Evolutionary conservation across 768 basidiomycete species (phyloP), one percentile per base, ranked within the genome.

Genomic region (Leccinum fibrillosum): DNA sequence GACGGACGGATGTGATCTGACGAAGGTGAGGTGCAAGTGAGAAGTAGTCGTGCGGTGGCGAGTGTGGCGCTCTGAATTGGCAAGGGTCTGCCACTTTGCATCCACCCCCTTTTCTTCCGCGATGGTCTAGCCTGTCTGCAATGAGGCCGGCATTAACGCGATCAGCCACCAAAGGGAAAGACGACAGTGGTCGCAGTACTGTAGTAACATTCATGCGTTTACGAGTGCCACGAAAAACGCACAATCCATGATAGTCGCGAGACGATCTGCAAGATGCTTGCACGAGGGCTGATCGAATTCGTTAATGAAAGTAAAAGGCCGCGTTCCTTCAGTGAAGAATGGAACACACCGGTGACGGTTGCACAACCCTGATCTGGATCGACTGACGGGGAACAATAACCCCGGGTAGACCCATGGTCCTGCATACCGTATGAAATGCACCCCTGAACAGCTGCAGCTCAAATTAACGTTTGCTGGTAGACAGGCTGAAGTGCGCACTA

Each of bases 1-100:
- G 69, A 62, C 42, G 45, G 57, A 59, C 21, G 58, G 61, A 44
- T 26, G 13, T 15, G 25, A 64, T 51, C 61, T 25, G 62, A 66
- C 25, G 34, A 52, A 23, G 56, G 52, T 30, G 58, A 57, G 21
- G 52, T 51, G 26, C 21, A 10, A n/a, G 5, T 26, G 48, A 44
- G 53, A 51, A 49, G 51, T 39, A 7, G 58, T 32, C 48, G 7
- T 62, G 50, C 25, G 44, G 49, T 30, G 54, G 21, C 47, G 8
- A 39, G 49, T 21, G 39, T 23, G 39, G 52, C 45, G 44, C 21
- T 44, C 19, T 52, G 55, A 42, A 45, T 42, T 26, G 13, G 53
- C 55, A 44, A 54, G 57, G 42, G 57, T 59, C 47, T 49, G 57
- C 58, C 59, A 39, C 49, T 55, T 54, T 59, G 55, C 57, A 49